phyloP scores from a whole-genome alignment of 73 alveolate genomes.

The Blepharisma japonicum region DNA sequence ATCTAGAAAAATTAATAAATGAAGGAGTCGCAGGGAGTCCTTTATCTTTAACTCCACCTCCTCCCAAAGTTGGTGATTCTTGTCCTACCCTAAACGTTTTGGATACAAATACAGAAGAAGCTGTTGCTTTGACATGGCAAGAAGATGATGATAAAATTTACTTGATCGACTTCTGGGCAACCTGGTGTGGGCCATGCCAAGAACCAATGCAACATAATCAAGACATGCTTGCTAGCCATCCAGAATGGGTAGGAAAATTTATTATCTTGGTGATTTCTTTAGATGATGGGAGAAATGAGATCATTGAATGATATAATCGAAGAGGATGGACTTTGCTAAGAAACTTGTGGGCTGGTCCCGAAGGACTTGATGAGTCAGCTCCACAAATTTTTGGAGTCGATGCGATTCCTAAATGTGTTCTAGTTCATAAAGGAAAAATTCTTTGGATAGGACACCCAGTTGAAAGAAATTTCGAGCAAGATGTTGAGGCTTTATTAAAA shows the following conservation, averaged over 20 bases:
- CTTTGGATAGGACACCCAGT: slow-evolving; percentile 47
- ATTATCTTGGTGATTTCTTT: slow-evolving; percentile 38
- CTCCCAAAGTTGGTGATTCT: background rate
- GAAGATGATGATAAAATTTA: background rate
- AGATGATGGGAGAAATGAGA: slow-evolving; percentile 30
- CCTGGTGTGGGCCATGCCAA: slow-evolving; percentile 54
- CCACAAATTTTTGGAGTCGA: slow-evolving; percentile 36
- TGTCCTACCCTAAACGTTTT: background rate
- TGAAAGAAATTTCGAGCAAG: slow-evolving; percentile 34
- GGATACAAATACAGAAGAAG: background rate
- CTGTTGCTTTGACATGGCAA: no score
- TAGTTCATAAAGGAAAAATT: slow-evolving; percentile 47
- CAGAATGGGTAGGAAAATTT: slow-evolving; percentile 49
- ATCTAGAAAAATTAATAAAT: no score
- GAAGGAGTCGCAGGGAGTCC: no score
- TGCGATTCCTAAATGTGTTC: slow-evolving; percentile 52
- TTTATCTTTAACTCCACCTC: background rate
- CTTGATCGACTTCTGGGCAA: slow-evolving; percentile 52
- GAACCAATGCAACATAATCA: slow-evolving; percentile 52
- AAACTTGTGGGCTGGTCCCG: background rate
- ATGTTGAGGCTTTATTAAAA: no score
- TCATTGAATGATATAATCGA: slow-evolving; percentile 31
- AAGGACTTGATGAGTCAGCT: background rate
- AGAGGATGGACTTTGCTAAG: slow-evolving; percentile 29
- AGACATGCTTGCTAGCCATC: slow-evolving; percentile 41